Percentiles rank a stretch among this genome's conserved stretches.
phyloP scores from a whole-genome alignment of 306 rosid species.

The Argentina anserina region DNA sequence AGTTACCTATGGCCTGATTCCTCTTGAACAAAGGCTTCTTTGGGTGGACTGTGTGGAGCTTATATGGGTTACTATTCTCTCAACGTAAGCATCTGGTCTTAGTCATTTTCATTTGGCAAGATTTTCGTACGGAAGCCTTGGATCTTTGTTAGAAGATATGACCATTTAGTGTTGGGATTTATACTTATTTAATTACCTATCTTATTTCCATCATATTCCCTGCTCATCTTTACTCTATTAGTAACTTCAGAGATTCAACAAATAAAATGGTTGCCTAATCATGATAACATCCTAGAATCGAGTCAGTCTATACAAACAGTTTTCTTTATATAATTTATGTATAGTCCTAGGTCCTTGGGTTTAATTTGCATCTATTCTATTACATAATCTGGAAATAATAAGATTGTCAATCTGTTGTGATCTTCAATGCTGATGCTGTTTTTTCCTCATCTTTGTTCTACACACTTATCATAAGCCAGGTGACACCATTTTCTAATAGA shows the following conservation, averaged over 20 bases:
- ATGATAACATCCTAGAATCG: neutral
- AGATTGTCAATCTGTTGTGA: neutral
- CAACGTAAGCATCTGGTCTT: constrained; percentile 64
- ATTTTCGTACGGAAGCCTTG: constrained; percentile 1
- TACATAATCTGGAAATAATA: neutral
- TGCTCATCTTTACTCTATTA: neutral
- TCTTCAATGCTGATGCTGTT: neutral
- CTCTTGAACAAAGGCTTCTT: constrained; percentile 93
- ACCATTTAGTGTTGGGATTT: neutral
- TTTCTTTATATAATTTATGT: neutral
- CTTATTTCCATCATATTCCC: neutral
- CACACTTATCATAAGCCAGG: neutral
- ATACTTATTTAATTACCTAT: neutral
- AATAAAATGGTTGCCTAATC: neutral
- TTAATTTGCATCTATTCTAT: neutral
- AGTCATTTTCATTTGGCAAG: constrained; percentile 9
- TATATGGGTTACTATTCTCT: constrained; percentile 94
- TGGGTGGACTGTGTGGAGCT: constrained; percentile 98
- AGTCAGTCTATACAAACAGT: neutral
- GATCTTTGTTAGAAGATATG: neutral
- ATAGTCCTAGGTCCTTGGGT: neutral
- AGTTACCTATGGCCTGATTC: constrained; percentile 85
- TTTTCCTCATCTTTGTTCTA: neutral
- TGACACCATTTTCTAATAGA: neutral
- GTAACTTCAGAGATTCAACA: neutral